Evolutionary conservation across 2,329 filamentous ascomycete genomes (phyloP), one percentile per base, ranked within the genome.

Genomic region (Cladophialophora exuberans): DNA sequence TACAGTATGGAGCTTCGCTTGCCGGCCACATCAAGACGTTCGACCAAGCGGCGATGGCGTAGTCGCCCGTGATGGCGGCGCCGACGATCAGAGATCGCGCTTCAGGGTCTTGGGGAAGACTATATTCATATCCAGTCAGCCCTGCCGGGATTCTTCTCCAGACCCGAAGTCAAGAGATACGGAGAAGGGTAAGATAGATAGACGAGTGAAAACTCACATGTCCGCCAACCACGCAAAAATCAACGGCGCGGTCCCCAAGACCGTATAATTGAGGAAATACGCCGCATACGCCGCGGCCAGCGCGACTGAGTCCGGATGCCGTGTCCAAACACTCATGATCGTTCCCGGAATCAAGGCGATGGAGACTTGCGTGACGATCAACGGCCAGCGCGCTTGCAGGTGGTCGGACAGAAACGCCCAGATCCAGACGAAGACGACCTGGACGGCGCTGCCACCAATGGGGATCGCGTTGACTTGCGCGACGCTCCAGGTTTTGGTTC

Each of bases 251-350:
- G 78, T 81, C 1, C 78, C 79, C 2, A 80, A 66, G 13, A 69
- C 70, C 7, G 78, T 67, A 59, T 74, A 79, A 0, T 74, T 73
- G 62, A 81, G 76, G 59, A 82, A 80, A 57, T 80, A 81, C 45
- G 74, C 74, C 2, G 77, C 76, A 57, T 82, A 82, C 0, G 77
- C 79, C 2, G 74, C 73, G 0, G 72, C 72, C 1, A 81, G 48
- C 0, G 76, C 69, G 1, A 77, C 73, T 0, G 68, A 65, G 2
- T 62, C 60, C 0, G 78, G 78, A 23, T 78, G 70, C 1, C 71
- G 64, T 0, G 79, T 81, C 79, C 79, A 81, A n/a, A 79, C 66
- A 18, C 72, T 78, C 77, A 82, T 79, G n/a, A 75, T 76, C 25
- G 80, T 78, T 50, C 72, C 73, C 1, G 76, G 74, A 2, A 79